phyloP scores from a whole-genome alignment of 2,329 filamentous ascomycete genomes.

The Tolypocladium tropicale region DNA sequence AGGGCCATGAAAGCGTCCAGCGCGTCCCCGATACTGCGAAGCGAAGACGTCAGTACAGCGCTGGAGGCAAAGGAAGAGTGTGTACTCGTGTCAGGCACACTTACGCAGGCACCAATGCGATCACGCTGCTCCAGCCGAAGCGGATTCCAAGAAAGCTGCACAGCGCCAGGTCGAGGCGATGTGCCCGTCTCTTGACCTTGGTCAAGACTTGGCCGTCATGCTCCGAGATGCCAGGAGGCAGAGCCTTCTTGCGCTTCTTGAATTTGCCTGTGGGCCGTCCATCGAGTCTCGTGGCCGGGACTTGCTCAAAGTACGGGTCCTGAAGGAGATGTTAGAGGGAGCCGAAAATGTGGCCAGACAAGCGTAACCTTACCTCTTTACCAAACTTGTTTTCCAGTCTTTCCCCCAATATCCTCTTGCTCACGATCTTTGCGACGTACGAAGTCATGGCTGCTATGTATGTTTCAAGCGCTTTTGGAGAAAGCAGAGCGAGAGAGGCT shows the following conservation, averaged over 20 bases:
- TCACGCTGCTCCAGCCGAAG: slow-evolving; percentile 83
- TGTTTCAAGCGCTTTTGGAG: background rate
- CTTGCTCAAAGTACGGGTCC: slow-evolving; percentile 85
- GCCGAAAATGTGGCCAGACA: background rate
- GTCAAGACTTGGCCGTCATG: slow-evolving; percentile 77
- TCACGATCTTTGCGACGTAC: slow-evolving; percentile 41
- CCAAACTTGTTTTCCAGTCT: slow-evolving; percentile 47
- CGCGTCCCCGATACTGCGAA: slow-evolving; percentile 61
- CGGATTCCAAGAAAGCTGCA: slow-evolving; percentile 73
- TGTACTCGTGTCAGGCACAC: slow-evolving; percentile 21
- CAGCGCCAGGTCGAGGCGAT: slow-evolving; percentile 73
- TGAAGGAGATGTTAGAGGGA: slow-evolving; percentile 23
- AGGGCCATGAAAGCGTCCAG: slow-evolving; percentile 65
- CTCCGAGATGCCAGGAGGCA: slow-evolving; percentile 71
- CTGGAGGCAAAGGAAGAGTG: background rate
- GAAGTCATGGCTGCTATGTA: slow-evolving; percentile 34
- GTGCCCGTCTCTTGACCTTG: slow-evolving; percentile 75
- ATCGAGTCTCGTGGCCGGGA: slow-evolving; percentile 61
- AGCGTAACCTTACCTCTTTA: slow-evolving; percentile 30
- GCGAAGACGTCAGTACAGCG: background rate
- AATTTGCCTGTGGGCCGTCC: slow-evolving; percentile 57
- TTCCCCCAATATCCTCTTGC: slow-evolving; percentile 48
- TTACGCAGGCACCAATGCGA: slow-evolving; percentile 74
- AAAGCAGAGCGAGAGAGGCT: background rate
- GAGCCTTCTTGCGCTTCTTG: slow-evolving; percentile 77